Evolutionary conservation across 345 rosid species (phyloP).

Genomic region (Lepidium aucheri): DNA sequence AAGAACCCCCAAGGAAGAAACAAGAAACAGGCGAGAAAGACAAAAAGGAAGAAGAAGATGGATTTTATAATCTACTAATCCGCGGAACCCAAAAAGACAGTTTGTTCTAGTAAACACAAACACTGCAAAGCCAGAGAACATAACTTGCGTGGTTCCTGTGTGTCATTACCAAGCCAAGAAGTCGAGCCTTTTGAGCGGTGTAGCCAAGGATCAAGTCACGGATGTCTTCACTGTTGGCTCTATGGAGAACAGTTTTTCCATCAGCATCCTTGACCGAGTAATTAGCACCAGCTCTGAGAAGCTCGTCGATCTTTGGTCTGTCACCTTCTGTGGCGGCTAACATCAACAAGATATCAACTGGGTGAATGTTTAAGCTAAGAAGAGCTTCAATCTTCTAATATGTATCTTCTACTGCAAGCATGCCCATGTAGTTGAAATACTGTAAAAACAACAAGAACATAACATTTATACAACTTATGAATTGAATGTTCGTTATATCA

Average conservation of each 20-base stretch:
- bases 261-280: slow-evolving; percentile 58
- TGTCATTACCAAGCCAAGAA: neutral
- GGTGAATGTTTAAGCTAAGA: slow-evolving; percentile 63
- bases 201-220: slow-evolving; percentile 58
- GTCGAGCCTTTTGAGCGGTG: slow-evolving; percentile 45
- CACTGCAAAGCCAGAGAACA: neutral
- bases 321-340: slow-evolving; percentile 89
- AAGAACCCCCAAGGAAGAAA: slow-evolving; percentile 22
- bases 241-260: slow-evolving; percentile 65
- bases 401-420: slow-evolving; percentile 89
- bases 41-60: slow-evolving; percentile 15
- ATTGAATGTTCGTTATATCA: neutral
- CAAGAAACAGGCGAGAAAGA: slow-evolving; percentile 13
- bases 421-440: slow-evolving; percentile 94
- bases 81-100: slow-evolving; percentile 25
- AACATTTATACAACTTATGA: neutral
- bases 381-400: slow-evolving; percentile 91
- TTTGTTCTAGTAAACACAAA: slow-evolving; percentile 24
- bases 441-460: slow-evolving; percentile 22
- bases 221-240: slow-evolving; percentile 56
- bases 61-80: slow-evolving; percentile 29
- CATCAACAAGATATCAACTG: slow-evolving; percentile 71
- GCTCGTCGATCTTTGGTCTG: slow-evolving; percentile 80
- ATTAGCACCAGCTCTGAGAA: slow-evolving; percentile 70
- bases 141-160: neutral